Evolutionary conservation across 768 basidiomycete species (phyloP).

Genomic region (Collybiopsis luxurians): DNA sequence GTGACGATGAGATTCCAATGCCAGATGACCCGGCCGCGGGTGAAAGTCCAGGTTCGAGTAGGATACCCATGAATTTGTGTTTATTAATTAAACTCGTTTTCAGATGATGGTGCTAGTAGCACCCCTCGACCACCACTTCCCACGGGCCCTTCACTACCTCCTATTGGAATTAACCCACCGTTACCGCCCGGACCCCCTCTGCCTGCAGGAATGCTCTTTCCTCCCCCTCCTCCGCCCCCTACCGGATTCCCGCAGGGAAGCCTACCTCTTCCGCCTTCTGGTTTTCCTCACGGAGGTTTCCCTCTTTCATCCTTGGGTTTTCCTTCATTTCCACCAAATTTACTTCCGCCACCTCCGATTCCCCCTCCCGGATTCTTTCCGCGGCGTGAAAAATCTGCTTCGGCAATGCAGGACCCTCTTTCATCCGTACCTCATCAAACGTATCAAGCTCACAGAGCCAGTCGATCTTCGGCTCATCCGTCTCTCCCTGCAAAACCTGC

Average conservation of each 20-base stretch:
- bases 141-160: conserved; percentile 10
- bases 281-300: conserved; percentile 11
- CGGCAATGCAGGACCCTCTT: conserved; percentile 72
- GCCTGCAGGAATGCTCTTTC: conserved; percentile 6
- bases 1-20: conserved; percentile 87
- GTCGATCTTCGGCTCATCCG: conserved; percentile 35
- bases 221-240: conserved; percentile 21
- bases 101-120: background rate
- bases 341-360: conserved; percentile 28
- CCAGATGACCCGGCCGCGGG: conserved; percentile 76
- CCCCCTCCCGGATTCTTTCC: conserved; percentile 60
- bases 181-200: conserved; percentile 11
- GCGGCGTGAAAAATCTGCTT: conserved; percentile 45
- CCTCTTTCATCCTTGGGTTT: conserved; percentile 15
- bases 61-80: conserved; percentile 13
- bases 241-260: conserved; percentile 19
- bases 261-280: conserved; percentile 22
- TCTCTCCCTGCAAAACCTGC: conserved; percentile 39
- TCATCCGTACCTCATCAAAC: conserved; percentile 76
- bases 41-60: conserved; percentile 18
- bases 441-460: conserved; percentile 68
- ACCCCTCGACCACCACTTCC: conserved; percentile 11
- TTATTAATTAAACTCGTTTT: background rate
- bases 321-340: conserved; percentile 18
- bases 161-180: conserved; percentile 12